A percentile compares a stretch with the other conserved stretches of the same genome.
Evolutionary conservation across 1,284 basidiomycete genomes (phyloP).

Genomic region (Ceratobasidium sp.): DNA sequence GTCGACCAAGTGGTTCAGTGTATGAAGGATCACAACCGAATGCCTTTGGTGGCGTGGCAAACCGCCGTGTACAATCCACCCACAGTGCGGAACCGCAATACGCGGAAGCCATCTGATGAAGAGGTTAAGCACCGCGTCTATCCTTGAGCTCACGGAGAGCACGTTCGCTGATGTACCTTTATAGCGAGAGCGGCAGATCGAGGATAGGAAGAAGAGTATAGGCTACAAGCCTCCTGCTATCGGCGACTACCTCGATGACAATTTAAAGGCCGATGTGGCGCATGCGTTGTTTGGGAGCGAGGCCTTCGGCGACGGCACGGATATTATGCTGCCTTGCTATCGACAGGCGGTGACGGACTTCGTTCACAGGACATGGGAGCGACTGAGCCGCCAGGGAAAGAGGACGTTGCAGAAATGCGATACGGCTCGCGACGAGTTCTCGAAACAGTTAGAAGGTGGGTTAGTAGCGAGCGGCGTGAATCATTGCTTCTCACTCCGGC

Average conservation of each 20-base stretch:
- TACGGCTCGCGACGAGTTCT: neutral
- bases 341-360: neutral
- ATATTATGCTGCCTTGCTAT: neutral
- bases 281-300: neutral
- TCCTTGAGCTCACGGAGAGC: neutral
- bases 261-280: neutral
- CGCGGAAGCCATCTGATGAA: neutral
- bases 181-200: neutral
- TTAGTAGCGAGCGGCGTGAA: neutral
- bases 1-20: neutral
- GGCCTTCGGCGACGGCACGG: neutral
- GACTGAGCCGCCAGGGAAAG: neutral
- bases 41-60: slow-evolving; percentile 12
- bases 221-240: neutral
- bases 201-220: neutral
- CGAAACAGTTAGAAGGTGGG: neutral
- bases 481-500: neutral
- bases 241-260: neutral
- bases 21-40: neutral
- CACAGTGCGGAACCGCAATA: neutral
- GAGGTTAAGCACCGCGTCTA: neutral
- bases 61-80: neutral
- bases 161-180: neutral
- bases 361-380: neutral
- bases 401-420: neutral